Conservation (phyloP, 495 filamentous ascomycete species). For the Lepidopterella palustris region DNA sequence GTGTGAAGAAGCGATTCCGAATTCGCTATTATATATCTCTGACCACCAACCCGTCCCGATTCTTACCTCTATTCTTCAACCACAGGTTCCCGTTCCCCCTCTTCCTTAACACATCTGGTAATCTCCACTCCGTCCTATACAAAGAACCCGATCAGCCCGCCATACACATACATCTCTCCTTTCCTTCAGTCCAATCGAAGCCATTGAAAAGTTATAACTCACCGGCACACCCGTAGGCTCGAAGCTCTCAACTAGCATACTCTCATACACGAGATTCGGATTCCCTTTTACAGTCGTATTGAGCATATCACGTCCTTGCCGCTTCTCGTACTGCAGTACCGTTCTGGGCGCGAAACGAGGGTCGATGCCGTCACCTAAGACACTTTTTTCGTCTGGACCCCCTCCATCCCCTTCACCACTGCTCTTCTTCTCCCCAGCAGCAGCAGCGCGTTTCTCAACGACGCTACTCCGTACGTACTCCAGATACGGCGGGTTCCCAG, state of each 20-base stretch:
- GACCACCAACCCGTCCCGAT: too few relatives aligned
- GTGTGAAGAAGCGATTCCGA: too few relatives aligned
- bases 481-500: conserved; percentile 69
- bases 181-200: too few relatives aligned
- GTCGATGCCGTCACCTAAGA: conserved; percentile 20
- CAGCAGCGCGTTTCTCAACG: conserved; percentile 41
- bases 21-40: too few relatives aligned
- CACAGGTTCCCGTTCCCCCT: too few relatives aligned
- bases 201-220: conserved; percentile 29
- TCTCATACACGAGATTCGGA: conserved; percentile 64
- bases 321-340: conserved; percentile 38
- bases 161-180: too few relatives aligned
- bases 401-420: conserved; percentile 24
- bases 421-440: conserved; percentile 4
- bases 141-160: too few relatives aligned
- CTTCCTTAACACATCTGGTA: conserved; percentile 53
- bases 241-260: conserved; percentile 56
- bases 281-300: conserved; percentile 51
- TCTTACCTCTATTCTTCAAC: too few relatives aligned
- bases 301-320: conserved; percentile 40
- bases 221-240: conserved; percentile 58
- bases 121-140: conserved; percentile 66
- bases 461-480: conserved; percentile 55
- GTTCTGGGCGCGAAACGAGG: conserved; percentile 26
- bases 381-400: conserved; percentile 8